phyloP scores from a whole-genome alignment of 2,329 filamentous ascomycete genomes.

The Alternaria arbusti region DNA sequence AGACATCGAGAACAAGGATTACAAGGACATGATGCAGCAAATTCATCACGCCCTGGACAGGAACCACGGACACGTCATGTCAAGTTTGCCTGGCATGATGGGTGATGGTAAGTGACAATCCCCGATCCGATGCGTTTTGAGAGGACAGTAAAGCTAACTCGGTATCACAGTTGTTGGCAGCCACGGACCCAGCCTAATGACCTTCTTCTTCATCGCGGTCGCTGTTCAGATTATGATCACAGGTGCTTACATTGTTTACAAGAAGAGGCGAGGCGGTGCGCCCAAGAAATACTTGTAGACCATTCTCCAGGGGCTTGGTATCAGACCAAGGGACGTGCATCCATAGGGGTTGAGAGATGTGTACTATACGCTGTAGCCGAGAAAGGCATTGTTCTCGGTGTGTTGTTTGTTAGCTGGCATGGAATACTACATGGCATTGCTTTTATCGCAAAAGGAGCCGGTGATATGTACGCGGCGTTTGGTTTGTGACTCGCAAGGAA shows the following conservation, averaged over 20 bases:
- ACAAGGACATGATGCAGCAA: constrained; percentile 60
- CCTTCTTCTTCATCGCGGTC: constrained; percentile 74
- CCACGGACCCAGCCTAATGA: constrained; percentile 63
- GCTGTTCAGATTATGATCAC: constrained; percentile 75
- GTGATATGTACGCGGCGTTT: not conserved
- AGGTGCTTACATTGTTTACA: constrained; percentile 76
- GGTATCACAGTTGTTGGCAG: constrained; percentile 56
- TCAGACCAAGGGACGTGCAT: not conserved
- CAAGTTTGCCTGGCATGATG: constrained; percentile 59
- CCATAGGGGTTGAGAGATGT: not conserved
- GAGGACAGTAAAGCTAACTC: constrained; percentile 19
- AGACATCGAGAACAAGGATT: constrained; percentile 64
- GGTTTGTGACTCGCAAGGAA: not conserved
- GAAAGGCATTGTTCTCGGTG: not conserved
- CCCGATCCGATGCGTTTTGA: not conserved
- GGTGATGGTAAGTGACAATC: constrained; percentile 53
- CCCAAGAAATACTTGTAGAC: constrained; percentile 88
- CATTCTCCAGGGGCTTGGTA: not conserved
- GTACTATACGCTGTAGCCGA: not conserved
- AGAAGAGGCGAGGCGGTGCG: constrained; percentile 73
- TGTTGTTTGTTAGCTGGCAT: not conserved
- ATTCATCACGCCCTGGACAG: constrained; percentile 62
- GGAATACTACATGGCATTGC: not conserved
- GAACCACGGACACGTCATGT: constrained; percentile 60
- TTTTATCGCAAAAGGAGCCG: not conserved